Evolutionary conservation across 768 basidiomycete species (phyloP).

Genomic region (Gloeopeniophorella convolvens): DNA sequence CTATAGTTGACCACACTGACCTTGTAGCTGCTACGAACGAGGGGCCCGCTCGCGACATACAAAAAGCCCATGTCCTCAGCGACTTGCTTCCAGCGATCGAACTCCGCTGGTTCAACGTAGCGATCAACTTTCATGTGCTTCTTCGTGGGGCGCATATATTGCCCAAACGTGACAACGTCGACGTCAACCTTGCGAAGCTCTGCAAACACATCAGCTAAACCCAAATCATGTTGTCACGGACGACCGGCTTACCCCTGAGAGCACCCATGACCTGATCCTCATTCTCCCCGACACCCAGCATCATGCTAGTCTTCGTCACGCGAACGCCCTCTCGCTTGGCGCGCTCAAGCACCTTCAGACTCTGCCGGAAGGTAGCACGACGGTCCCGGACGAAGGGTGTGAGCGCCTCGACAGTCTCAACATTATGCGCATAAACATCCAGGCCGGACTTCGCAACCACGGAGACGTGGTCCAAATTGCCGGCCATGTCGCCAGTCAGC

Average conservation of each 20-base stretch:
- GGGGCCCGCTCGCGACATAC: slow-evolving; percentile 94
- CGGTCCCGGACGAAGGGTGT: slow-evolving; percentile 96
- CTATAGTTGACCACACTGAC: slow-evolving; percentile 36
- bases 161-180: slow-evolving; percentile 98
- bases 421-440: slow-evolving; percentile 97
- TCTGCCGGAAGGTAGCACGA: slow-evolving; percentile 85
- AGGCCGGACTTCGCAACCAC: slow-evolving; percentile 87
- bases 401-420: slow-evolving; percentile 91
- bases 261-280: slow-evolving; percentile 77
- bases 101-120: slow-evolving; percentile 92
- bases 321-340: slow-evolving; percentile 80
- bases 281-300: slow-evolving; percentile 95
- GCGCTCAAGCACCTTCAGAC: slow-evolving; percentile 69
- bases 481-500: slow-evolving; percentile 90
- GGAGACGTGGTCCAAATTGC: slow-evolving; percentile 65
- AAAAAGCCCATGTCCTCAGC: slow-evolving; percentile 95
- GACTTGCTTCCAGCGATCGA: slow-evolving; percentile 82
- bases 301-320: slow-evolving; percentile 96
- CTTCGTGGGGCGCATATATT: slow-evolving; percentile 99
- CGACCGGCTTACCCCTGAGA: slow-evolving; percentile 56
- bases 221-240: background rate
- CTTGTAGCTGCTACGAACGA: slow-evolving; percentile 97
- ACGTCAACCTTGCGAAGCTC: slow-evolving; percentile 85
- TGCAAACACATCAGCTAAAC: slow-evolving; percentile 29
- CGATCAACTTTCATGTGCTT: slow-evolving; percentile 98